Evolutionary conservation across 2,329 filamentous ascomycete genomes (phyloP).

Genomic region (Tolypocladium inflatum): DNA sequence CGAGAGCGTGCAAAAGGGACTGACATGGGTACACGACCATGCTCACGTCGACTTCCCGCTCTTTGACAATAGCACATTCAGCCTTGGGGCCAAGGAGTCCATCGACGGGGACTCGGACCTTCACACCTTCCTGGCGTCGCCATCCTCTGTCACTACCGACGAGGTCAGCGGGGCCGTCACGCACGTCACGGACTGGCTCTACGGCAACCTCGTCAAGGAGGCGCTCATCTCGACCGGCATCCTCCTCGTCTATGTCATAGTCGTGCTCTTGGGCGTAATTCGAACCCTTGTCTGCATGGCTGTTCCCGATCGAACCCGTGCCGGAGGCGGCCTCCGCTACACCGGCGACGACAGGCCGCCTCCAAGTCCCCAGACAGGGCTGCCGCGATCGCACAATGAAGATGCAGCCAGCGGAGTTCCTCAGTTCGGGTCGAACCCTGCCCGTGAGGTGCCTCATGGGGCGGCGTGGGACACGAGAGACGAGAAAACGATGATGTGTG

Average conservation of each 20-base stretch:
- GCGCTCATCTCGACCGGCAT: conserved; percentile 70
- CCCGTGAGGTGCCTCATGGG: not conserved
- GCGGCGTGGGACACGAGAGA: not conserved
- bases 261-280: conserved; percentile 64
- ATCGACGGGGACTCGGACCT: conserved; percentile 49
- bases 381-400: not conserved
- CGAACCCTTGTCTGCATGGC: conserved; percentile 55
- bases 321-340: conserved; percentile 44
- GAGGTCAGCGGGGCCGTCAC: conserved; percentile 70
- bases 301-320: conserved; percentile 41
- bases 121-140: conserved; percentile 67
- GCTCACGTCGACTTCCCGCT: conserved; percentile 74
- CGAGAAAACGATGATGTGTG: not conserved
- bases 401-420: not conserved
- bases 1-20: conserved; percentile 69
- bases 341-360: conserved; percentile 19
- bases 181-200: conserved; percentile 58
- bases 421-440: not conserved
- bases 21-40: conserved; percentile 90
- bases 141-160: conserved; percentile 64
- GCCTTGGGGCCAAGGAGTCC: conserved; percentile 59
- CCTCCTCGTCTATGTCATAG: conserved; percentile 66
- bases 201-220: conserved; percentile 61
- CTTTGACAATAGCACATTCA: conserved; percentile 75
- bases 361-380: conserved; percentile 11